These are phyloP conservation scores for Podila epicladia DNA, from an alignment of 192 early-diverging fungal species.

Conservation along the genomic window DNA sequence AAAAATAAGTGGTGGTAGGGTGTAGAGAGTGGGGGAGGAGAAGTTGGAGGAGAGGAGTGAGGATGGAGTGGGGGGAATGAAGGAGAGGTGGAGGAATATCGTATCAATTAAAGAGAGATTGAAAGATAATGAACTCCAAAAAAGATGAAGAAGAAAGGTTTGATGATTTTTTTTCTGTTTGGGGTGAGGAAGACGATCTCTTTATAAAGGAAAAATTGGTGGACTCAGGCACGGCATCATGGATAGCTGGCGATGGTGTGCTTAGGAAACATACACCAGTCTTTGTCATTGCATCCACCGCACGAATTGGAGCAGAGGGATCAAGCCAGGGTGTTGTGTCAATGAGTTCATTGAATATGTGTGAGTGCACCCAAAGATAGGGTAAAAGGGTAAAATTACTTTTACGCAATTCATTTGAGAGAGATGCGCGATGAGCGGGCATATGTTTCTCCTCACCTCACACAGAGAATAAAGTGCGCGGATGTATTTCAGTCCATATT, in stretches of 20 bases:
- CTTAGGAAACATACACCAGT: no score
- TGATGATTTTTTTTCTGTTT: no score
- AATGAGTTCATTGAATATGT: neutral
- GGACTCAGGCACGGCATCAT: no score
- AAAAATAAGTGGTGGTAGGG: no score
- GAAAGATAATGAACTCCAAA: conserved; percentile 4
- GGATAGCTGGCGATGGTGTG: no score
- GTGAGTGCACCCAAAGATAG: neutral
- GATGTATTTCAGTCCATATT: conserved; percentile 1
- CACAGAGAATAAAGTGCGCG: neutral
- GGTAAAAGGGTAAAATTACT: neutral
- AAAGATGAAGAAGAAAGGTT: neutral
- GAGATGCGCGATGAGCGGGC: conserved; percentile 15
- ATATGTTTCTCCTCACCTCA: conserved; percentile 32
- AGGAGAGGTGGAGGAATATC: conserved; percentile 6
- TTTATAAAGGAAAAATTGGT: no score
- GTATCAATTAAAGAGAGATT: conserved; percentile 14
- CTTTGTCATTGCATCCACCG: no score
- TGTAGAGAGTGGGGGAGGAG: conserved; percentile 4
- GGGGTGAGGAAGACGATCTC: no score
- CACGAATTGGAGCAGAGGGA: neutral
- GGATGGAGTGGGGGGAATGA: conserved; percentile 1
- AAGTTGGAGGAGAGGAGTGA: neutral
- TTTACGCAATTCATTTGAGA: neutral
- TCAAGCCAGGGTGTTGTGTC: neutral